Evolutionary conservation across 2,329 filamentous ascomycete genomes (phyloP).

Genomic region (Colletotrichum navitas): DNA sequence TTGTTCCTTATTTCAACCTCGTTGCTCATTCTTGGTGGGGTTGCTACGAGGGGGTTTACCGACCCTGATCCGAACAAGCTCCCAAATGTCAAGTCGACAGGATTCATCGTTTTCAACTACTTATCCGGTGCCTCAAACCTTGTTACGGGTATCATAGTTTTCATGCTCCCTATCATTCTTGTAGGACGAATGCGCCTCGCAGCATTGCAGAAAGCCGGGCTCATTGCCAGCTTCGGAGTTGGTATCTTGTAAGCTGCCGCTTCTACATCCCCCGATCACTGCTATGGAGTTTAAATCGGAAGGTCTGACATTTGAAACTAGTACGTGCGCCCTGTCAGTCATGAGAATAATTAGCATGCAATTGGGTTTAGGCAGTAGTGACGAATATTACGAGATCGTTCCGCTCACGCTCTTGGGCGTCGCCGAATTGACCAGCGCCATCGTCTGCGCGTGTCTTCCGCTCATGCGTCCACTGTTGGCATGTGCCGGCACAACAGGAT

Average conservation of each 20-base stretch:
- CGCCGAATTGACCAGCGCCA: conserved; percentile 12
- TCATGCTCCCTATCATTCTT: conserved; percentile 35
- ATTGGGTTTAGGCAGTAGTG: background rate
- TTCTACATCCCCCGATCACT: too few relatives aligned
- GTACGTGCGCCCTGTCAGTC: conserved; percentile 24
- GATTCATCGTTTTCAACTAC: background rate
- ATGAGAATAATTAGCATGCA: background rate
- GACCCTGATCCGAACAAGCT: background rate
- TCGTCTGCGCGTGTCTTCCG: conserved; percentile 18
- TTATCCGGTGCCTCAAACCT: conserved; percentile 21
- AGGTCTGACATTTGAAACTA: background rate
- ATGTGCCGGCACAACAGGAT: background rate
- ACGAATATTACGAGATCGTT: background rate
- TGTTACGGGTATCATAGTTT: conserved; percentile 38
- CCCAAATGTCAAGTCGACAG: background rate
- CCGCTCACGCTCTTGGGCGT: conserved; percentile 11
- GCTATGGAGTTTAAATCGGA: background rate
- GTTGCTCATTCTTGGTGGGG: background rate
- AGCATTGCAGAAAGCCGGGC: conserved; percentile 27
- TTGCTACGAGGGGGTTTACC: background rate
- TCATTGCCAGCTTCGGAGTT: conserved; percentile 32
- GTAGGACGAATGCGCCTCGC: conserved; percentile 25
- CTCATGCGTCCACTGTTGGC: conserved; percentile 17
- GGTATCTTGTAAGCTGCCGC: conserved; percentile 35
- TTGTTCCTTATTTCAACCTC: background rate